A percentile compares a stretch with the other conserved stretches of the same genome.
These are phyloP conservation scores for Sesbania bispinosa DNA, from an alignment of 306 rosid genomes.

Conservation along the genomic window DNA sequence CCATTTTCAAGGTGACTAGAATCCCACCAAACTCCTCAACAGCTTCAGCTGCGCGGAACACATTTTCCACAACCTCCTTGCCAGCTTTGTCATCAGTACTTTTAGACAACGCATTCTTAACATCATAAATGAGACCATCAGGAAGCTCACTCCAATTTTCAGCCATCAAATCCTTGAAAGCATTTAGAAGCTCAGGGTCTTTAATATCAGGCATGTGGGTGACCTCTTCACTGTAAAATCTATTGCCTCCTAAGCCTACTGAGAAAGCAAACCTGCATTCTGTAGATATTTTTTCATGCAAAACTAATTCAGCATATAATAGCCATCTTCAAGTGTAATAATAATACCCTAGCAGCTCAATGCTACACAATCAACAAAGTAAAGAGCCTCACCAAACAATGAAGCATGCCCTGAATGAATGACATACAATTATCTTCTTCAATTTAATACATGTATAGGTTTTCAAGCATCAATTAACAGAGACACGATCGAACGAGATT, in stretches of 20 bases:
- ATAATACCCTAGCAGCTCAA: neutral
- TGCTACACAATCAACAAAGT: neutral
- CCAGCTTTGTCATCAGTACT: constrained; percentile 65
- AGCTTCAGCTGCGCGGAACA: constrained; percentile 78
- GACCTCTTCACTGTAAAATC: constrained; percentile 58
- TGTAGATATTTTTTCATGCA: constrained; percentile 31
- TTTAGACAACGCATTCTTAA: constrained; percentile 57
- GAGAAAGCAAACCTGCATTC: constrained; percentile 57
- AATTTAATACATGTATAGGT: neutral
- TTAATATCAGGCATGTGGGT: constrained; percentile 55
- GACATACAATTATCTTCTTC: neutral
- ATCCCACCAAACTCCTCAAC: constrained; percentile 79
- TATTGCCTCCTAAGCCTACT: constrained; percentile 42
- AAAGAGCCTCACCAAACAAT: neutral
- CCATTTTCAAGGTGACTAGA: constrained; percentile 60
- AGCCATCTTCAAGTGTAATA: neutral
- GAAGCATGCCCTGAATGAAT: neutral
- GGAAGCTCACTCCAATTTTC: constrained; percentile 67
- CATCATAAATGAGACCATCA: constrained; percentile 37
- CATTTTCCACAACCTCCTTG: constrained; percentile 59
- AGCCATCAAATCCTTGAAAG: constrained; percentile 87
- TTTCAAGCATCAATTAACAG: neutral
- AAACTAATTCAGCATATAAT: constrained; percentile 20
- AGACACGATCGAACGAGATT: neutral
- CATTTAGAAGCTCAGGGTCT: constrained; percentile 56